phyloP scores from a whole-genome alignment of 2,329 filamentous ascomycete species.

The Alternaria solani region DNA sequence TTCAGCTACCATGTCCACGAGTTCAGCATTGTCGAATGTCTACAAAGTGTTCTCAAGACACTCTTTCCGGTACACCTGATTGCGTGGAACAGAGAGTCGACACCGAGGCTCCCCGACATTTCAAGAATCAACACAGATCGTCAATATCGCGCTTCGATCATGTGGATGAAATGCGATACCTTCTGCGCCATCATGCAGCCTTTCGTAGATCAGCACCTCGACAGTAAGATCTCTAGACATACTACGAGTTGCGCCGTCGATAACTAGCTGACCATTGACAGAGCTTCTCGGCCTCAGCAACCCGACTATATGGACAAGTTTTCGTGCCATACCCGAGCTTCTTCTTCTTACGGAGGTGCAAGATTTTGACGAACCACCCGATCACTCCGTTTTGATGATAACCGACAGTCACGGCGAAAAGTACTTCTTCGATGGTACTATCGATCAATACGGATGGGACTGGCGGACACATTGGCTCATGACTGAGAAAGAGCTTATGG shows the following conservation, averaged over 20 bases:
- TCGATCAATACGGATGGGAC: background rate
- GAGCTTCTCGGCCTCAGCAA: background rate
- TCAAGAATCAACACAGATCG: background rate
- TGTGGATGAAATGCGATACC: background rate
- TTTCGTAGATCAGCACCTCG: background rate
- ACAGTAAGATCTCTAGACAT: background rate
- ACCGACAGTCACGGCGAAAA: background rate
- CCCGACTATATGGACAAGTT: background rate
- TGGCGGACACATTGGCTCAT: constrained; percentile 5
- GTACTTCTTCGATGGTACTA: background rate
- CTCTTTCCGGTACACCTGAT: background rate
- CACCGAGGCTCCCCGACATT: background rate
- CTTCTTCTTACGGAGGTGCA: background rate
- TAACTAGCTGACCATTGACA: background rate
- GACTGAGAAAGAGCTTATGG: background rate
- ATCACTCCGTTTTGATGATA: background rate
- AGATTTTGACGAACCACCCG: no score
- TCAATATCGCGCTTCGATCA: background rate
- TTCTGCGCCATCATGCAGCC: constrained; percentile 1
- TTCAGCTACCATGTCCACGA: background rate
- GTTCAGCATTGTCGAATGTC: background rate
- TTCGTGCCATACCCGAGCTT: background rate
- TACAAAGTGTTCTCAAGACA: background rate
- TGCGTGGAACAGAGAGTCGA: background rate
- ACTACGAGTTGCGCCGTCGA: background rate